Evolutionary conservation across 768 basidiomycete genomes (phyloP).

Genomic region (Leucogyrophana mollusca): DNA sequence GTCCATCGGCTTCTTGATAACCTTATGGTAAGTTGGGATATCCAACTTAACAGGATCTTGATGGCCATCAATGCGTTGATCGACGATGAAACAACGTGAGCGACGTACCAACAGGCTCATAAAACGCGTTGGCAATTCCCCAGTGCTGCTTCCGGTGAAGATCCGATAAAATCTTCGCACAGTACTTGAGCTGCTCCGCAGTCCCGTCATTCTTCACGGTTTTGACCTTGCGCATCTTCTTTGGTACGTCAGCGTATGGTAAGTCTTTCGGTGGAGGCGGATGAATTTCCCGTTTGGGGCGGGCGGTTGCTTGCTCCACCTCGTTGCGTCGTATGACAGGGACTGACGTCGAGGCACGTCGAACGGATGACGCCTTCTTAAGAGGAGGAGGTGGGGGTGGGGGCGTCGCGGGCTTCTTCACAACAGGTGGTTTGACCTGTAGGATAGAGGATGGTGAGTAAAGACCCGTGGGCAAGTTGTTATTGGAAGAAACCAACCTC

Average conservation of each 20-base stretch:
- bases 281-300: conserved; percentile 98
- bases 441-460: no score
- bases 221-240: conserved; percentile 65
- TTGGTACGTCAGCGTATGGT: conserved; percentile 75
- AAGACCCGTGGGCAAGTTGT: conserved; percentile 15
- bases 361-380: conserved; percentile 35
- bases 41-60: conserved; percentile 76
- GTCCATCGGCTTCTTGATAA: conserved; percentile 97
- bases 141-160: conserved; percentile 79
- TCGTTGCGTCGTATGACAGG: conserved; percentile 85
- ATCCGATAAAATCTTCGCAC: conserved; percentile 70
- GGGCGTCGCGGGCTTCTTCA: conserved; percentile 39
- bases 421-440: conserved; percentile 42
- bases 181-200: conserved; percentile 83
- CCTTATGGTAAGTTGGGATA: conserved; percentile 81
- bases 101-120: conserved; percentile 87
- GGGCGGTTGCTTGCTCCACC: conserved; percentile 45
- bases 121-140: conserved; percentile 76
- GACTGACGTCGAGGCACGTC: conserved; percentile 77
- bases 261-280: conserved; percentile 92
- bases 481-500: conserved; percentile 51
- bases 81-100: background rate
- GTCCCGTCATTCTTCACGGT: conserved; percentile 62
- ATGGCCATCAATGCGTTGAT: background rate
- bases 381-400: conserved; percentile 43